Base-by-base conservation (phyloP, 768 basidiomycete genomes). In the Lanmaoa pseudosensibilis region DNA sequence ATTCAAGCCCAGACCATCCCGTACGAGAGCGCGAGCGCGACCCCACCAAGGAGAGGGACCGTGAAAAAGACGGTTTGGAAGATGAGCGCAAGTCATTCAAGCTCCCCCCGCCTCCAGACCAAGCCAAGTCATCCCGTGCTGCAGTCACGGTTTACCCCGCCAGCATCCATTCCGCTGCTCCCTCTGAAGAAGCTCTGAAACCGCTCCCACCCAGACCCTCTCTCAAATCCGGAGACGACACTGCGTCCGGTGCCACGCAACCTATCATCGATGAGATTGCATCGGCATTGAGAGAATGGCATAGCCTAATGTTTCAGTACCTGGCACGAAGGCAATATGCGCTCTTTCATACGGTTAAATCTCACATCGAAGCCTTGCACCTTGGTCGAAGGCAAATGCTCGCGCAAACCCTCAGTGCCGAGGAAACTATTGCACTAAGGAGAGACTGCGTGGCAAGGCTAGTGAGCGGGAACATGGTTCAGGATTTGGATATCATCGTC, bases 241-340 rank as follows among this genome's bases (percentile, higher is more conserved):
- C 96, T 2, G 80, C 83, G 4, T 87, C 88, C 0, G 96, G 96
- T 11, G 78, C 80, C 21, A 75, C 72, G 3, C 94, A 97, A 67
- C 96, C 96, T 11, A 88, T 98, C 67, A 85, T 98, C 49, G 96
- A 98, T 73, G 96, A 98, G 77, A 96, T 98, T 61, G 92, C 96
- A 0, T 96, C 93, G 9, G 95, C 96, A 0, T 76, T 98, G 43
- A 86, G 96, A 38, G 96, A 98, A 82, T 98, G 95, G 94, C 90
- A 96, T 66, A 83, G 84, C 36, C 77, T 94, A 50, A 88, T 98
- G 82, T 94, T 93, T 67, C 88, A 88, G 59, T 94, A 97, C 70
- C 87, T 98, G 40, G 87, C 90, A 10, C 80, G 85, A 44, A 83
- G 94, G 52, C 91, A 98, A 65, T 98, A 98, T 76, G 83, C 83